Base-by-base conservation (phyloP, 1,284 basidiomycete genomes). In the Polyporus tsugae region DNA sequence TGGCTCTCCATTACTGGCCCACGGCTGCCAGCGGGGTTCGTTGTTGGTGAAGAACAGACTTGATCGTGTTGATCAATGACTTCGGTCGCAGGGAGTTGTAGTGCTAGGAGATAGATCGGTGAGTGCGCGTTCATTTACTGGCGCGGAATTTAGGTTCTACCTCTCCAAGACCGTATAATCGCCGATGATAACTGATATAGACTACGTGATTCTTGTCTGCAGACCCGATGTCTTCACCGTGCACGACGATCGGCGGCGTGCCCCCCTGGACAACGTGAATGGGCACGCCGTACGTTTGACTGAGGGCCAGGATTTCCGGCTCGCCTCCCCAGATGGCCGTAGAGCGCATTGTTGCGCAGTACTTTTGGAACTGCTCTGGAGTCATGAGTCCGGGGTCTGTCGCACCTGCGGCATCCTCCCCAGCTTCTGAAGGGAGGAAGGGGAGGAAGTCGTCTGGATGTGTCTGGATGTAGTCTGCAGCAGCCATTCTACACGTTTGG, bases 241-340 rank as follows among this genome's bases (percentile, higher is more conserved):
- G 96, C 6, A 93, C 88, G 10, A 98, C 96, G 35, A 99, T 84
- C 0, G 91, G 85, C 1, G 96, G 97, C 39, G 85, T 85, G 0
- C 92, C 92, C 1, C 89, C 88, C 78, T 99, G 98, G 22, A 99
- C 86, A 65, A 99, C 94, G 79, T 98, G 92, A 66, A 99, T 97
- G 0, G 96, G 94, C 36, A 96, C 84, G 64, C 89, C 84, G 79
- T 90, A 98, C n/a, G 91, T 91, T 64, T 92, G 86, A 75, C 93
- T 92, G 11, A 99, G 83, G 0, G 98, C 98, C 74, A 95, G 85
- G 59, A 99, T 96, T 85, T 99, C 98, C 2, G 96, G 97, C 81
- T 99, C 96, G 46, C 98, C 98, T 59, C 98, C 98, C 98, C 98
- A 99, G 41, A 91, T 88, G 10, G 90, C 94, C 10, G 96, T 97